Conservation (phyloP, 2,329 filamentous ascomycete genomes). For the Passalora sequoiae region DNA sequence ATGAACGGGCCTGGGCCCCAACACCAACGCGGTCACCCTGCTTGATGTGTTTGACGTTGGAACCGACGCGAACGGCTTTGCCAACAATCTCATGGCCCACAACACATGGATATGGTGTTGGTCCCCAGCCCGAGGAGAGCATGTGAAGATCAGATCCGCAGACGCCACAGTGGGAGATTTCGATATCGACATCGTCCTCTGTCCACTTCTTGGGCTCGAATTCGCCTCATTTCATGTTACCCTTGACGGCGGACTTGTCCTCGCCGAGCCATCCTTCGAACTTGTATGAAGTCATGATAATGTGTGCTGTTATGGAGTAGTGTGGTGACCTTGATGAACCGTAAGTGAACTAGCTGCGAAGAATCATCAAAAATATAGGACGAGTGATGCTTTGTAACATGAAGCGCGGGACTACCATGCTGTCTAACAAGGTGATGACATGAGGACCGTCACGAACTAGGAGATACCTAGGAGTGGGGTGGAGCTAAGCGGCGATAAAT, state of each 20-base stretch:
- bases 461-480: too few relatives aligned
- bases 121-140: slow-evolving; percentile 38
- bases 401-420: too few relatives aligned
- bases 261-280: slow-evolving; percentile 56
- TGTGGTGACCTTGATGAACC: too few relatives aligned
- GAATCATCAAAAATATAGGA: too few relatives aligned
- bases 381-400: too few relatives aligned
- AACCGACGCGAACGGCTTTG: slow-evolving; percentile 31
- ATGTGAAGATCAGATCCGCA: slow-evolving; percentile 31
- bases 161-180: slow-evolving; percentile 37
- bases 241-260: slow-evolving; percentile 44
- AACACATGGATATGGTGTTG: slow-evolving; percentile 35
- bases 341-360: too few relatives aligned
- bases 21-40: slow-evolving; percentile 45
- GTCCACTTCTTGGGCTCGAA: slow-evolving; percentile 33
- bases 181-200: slow-evolving; percentile 37
- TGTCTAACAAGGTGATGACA: too few relatives aligned
- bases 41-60: slow-evolving; percentile 29
- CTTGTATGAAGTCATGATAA: slow-evolving; percentile 37
- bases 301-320: too few relatives aligned
- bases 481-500: too few relatives aligned
- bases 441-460: too few relatives aligned
- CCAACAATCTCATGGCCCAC: slow-evolving; percentile 33
- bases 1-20: slow-evolving; percentile 47
- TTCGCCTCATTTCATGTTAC: slow-evolving; percentile 40